A percentile compares a stretch with the other conserved stretches of the same genome.
phyloP scores from a whole-genome alignment of 306 rosid genomes.

The Dalbergia cultrata region DNA sequence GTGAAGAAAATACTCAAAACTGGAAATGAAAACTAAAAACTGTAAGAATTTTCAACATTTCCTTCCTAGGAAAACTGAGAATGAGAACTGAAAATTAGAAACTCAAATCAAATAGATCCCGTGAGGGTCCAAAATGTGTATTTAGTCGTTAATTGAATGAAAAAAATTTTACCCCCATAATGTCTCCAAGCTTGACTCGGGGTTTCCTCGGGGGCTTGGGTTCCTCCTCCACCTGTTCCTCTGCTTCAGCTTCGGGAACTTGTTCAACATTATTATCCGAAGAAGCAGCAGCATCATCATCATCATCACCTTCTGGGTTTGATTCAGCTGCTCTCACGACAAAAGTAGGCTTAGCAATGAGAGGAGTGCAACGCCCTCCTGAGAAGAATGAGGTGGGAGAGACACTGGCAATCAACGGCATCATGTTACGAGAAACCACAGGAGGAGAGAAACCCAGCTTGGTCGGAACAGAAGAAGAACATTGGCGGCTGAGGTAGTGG shows the following conservation, averaged over 20 bases:
- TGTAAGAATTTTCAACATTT: no score
- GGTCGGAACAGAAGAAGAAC: constrained; percentile 21
- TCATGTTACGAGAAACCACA: constrained; percentile 36
- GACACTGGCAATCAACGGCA: constrained; percentile 52
- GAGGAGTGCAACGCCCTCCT: constrained; percentile 55
- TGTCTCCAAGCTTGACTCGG: constrained; percentile 91
- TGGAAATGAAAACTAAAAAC: no score
- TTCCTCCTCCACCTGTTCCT: constrained; percentile 48
- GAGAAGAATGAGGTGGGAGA: constrained; percentile 58
- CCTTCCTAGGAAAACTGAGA: no score
- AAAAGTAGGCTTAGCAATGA: constrained; percentile 53
- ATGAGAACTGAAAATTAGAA: no score
- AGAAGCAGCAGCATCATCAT: neutral
- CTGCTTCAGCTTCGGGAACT: constrained; percentile 49
- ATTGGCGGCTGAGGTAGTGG: constrained; percentile 55
- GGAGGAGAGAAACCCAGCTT: constrained; percentile 56
- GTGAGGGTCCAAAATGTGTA: no score
- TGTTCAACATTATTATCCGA: constrained; percentile 48
- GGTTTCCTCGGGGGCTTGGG: constrained; percentile 67
- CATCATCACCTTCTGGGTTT: constrained; percentile 28
- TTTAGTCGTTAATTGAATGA: neutral
- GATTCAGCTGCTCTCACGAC: constrained; percentile 74
- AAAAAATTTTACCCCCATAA: constrained; percentile 81
- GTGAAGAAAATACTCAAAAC: no score
- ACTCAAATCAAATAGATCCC: no score